Percentiles rank a stretch among this genome's conserved stretches.
phyloP scores from a whole-genome alignment of 1,284 basidiomycete genomes.

The Trichosporon coremiiforme region DNA sequence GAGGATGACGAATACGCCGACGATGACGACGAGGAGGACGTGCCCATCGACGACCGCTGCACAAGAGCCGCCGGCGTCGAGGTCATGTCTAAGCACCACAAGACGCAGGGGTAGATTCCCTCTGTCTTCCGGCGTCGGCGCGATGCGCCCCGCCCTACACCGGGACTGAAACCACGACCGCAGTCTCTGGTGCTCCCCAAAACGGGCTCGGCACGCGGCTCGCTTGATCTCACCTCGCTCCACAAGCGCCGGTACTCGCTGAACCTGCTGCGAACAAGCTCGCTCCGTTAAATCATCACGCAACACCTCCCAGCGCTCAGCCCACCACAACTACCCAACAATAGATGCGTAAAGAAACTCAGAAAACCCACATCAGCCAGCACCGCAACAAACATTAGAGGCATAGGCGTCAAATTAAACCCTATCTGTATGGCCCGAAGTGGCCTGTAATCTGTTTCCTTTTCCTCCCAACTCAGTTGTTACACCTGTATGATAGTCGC shows the following conservation, averaged over 20 bases:
- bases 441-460: conserved; percentile 2
- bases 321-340: not conserved
- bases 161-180: not conserved
- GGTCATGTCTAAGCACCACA: conserved; percentile 15
- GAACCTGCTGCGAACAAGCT: not conserved
- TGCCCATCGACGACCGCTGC: conserved; percentile 17
- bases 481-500: not conserved
- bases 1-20: conserved; percentile 46
- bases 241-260: not conserved
- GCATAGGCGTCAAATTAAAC: not conserved
- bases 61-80: conserved; percentile 16
- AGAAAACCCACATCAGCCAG: not conserved
- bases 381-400: not conserved
- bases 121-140: not conserved
- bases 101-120: conserved; percentile 14
- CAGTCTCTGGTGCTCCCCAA: not conserved
- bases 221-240: not conserved
- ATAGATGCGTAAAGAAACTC: not conserved
- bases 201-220: not conserved
- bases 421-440: not conserved
- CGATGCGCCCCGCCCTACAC: not conserved
- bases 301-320: not conserved
- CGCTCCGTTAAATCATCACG: not conserved
- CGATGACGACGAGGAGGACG: conserved; percentile 50
- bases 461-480: conserved; percentile 6